A percentile compares a stretch with the other conserved stretches of the same genome.
Conservation (phyloP, 306 rosid genomes). For the Castanea sativa region DNA sequence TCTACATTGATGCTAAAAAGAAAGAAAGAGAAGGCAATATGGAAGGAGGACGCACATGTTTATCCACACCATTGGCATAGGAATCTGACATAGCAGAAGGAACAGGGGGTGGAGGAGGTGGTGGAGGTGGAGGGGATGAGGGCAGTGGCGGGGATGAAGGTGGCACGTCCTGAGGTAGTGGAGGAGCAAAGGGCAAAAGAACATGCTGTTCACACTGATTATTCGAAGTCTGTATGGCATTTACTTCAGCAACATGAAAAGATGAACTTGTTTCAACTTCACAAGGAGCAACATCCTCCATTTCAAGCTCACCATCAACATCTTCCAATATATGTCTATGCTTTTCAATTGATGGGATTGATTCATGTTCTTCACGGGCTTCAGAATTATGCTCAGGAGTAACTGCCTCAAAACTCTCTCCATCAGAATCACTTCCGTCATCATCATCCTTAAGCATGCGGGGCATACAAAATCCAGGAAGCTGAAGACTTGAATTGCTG, state of each 20-base stretch:
- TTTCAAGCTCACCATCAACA: conserved; percentile 97
- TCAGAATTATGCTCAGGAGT: conserved; percentile 79
- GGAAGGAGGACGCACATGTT: conserved; percentile 45
- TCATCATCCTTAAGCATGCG: conserved; percentile 77
- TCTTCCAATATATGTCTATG: conserved; percentile 93
- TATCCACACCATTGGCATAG: conserved; percentile 34
- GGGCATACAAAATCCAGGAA: conserved; percentile 95
- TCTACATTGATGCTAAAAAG: background rate
- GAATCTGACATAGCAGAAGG: conserved; percentile 51
- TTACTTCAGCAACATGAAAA: conserved; percentile 35
- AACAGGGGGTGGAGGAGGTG: conserved; percentile 46
- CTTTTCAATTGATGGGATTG: conserved; percentile 44
- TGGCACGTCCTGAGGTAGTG: conserved; percentile 52
- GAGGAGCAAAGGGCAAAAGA: conserved; percentile 43
- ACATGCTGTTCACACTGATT: conserved; percentile 43
- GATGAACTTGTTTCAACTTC: conserved; percentile 55
- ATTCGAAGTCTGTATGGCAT: conserved; percentile 29
- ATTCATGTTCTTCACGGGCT: conserved; percentile 44
- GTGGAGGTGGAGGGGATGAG: conserved; percentile 71
- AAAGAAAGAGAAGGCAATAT: conserved; percentile 8
- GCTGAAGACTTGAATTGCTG: conserved; percentile 94
- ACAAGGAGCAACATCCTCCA: conserved; percentile 97
- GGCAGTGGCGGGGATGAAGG: conserved; percentile 74
- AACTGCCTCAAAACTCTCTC: conserved; percentile 89
- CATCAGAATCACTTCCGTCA: conserved; percentile 95